These are phyloP conservation scores for Wickerhamomyces queroliae DNA, from an alignment of 805 yeast genomes.

Conservation along the genomic window DNA sequence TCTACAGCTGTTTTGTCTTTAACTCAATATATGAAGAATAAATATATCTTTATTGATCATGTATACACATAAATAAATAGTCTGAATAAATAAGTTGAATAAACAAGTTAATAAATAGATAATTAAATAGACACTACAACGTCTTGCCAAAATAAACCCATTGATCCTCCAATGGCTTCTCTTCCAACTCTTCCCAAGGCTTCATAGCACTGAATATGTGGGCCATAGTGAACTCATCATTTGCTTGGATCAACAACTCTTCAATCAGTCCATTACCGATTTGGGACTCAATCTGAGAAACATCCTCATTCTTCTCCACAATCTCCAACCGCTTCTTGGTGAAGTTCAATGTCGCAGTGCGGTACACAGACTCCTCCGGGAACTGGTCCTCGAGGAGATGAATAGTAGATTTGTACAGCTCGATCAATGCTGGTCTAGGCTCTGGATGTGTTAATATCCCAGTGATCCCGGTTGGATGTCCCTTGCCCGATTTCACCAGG, in stretches of 20 bases:
- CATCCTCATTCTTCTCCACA: constrained; percentile 57
- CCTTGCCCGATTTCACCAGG: constrained; percentile 51
- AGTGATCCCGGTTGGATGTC: constrained; percentile 77
- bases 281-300: constrained; percentile 60
- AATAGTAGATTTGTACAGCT: constrained; percentile 68
- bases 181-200: constrained; percentile 77
- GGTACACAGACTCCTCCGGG: constrained; percentile 71
- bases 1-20: background rate
- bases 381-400: constrained; percentile 49
- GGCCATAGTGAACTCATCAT: constrained; percentile 69
- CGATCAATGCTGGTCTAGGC: constrained; percentile 73
- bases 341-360: constrained; percentile 66
- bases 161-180: constrained; percentile 73
- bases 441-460: constrained; percentile 77
- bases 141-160: constrained; percentile 79
- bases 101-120: constrained; percentile 1
- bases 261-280: constrained; percentile 84
- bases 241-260: constrained; percentile 77
- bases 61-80: constrained; percentile 1
- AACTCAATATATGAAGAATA: background rate
- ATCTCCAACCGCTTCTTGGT: constrained; percentile 63
- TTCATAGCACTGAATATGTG: constrained; percentile 63
- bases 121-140: constrained; percentile 26
- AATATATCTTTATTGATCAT: background rate
- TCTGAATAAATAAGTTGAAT: background rate